Evolutionary conservation across 345 rosid genomes (phyloP).

Genomic region (Schrenkiella parvula): DNA sequence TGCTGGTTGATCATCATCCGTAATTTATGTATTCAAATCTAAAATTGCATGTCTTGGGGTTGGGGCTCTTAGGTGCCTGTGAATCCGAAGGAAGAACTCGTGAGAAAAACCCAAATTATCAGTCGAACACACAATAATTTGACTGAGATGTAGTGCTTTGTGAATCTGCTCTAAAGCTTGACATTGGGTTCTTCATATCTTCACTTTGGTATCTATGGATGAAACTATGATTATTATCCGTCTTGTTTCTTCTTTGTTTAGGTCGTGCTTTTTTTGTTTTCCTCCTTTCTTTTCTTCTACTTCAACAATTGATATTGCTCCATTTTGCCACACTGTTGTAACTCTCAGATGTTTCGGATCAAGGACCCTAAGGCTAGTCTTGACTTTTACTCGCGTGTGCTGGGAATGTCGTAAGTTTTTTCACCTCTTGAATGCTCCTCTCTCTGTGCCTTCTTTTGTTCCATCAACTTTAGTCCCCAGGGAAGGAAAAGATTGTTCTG

Average conservation of each 20-base stretch:
- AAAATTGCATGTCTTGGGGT: not conserved
- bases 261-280: not conserved
- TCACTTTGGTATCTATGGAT: not conserved
- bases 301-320: not conserved
- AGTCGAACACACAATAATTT: not conserved
- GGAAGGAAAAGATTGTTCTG: not conserved
- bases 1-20: not conserved
- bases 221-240: not conserved
- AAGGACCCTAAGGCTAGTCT: slow-evolving; percentile 92
- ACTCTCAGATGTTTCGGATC: slow-evolving; percentile 79
- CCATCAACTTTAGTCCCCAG: not conserved
- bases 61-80: not conserved
- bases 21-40: not conserved
- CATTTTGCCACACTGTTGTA: not conserved
- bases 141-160: not conserved
- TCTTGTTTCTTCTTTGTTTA: not conserved
- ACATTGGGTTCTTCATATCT: not conserved
- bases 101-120: not conserved
- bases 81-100: not conserved
- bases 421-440: not conserved
- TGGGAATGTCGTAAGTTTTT: slow-evolving; percentile 92
- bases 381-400: slow-evolving; percentile 80
- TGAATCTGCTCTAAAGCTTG: not conserved
- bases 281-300: not conserved
- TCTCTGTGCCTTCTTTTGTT: not conserved